Conservation (phyloP, 169 alveolate genomes). For the Ichthyophthirius multifiliis region DNA sequence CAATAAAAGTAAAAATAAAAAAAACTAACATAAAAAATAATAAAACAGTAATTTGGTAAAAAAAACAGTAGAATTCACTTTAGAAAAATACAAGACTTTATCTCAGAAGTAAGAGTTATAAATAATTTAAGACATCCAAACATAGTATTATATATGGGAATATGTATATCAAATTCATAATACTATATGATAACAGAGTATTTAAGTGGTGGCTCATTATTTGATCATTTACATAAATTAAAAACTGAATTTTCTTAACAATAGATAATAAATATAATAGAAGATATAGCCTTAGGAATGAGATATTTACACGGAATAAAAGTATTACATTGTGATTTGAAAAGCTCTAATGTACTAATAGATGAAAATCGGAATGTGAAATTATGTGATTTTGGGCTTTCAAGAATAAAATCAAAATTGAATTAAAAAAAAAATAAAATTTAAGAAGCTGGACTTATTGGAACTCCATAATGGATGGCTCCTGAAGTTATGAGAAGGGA, state of each 20-base stretch:
- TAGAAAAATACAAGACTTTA: constrained; percentile 48
- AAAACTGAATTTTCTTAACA: constrained; percentile 34
- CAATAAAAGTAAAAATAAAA: constrained; percentile 51
- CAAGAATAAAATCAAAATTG: constrained; percentile 43
- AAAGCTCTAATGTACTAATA: constrained; percentile 78
- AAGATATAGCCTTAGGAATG: constrained; percentile 72
- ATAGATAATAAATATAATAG: constrained; percentile 48
- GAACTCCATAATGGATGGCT: constrained; percentile 81
- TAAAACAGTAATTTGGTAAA: constrained; percentile 5
- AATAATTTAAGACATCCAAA: constrained; percentile 72
- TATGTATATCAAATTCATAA: constrained; percentile 42
- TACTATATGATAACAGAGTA: constrained; percentile 75
- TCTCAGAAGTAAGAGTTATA: constrained; percentile 69
- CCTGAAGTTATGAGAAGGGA: constrained; percentile 74
- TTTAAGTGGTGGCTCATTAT: constrained; percentile 52
- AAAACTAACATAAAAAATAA: not conserved
- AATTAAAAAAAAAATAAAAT: constrained; percentile 18
- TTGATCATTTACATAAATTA: constrained; percentile 56
- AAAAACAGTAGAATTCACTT: not conserved
- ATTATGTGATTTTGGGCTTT: constrained; percentile 86
- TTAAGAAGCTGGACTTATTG: not conserved
- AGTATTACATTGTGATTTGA: constrained; percentile 81
- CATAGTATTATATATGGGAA: constrained; percentile 70
- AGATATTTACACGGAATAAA: constrained; percentile 72
- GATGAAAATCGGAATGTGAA: constrained; percentile 83